phyloP scores from a whole-genome alignment of 2,329 filamentous ascomycete species.

The Paracorniculantispora psalliotae region DNA sequence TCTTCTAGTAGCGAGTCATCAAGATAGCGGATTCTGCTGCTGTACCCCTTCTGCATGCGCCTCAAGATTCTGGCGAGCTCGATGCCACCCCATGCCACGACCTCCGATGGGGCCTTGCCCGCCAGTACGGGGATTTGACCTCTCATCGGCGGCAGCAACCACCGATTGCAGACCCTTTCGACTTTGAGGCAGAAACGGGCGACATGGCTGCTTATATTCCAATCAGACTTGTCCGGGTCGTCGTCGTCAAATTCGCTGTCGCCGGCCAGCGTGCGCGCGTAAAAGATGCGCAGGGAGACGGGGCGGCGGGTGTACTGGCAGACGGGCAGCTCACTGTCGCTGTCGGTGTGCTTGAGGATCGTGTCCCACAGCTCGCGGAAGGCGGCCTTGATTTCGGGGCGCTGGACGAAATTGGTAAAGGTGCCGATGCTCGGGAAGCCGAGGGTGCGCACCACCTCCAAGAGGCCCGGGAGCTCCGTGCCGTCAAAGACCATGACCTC shows the following conservation, averaged over 20 bases:
- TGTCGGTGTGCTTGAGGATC: background rate
- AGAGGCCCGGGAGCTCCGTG: rapidly evolving
- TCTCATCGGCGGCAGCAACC: conserved; percentile 4
- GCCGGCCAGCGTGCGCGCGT: background rate
- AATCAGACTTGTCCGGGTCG: background rate
- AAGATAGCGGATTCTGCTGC: background rate
- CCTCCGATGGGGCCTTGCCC: background rate
- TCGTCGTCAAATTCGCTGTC: background rate
- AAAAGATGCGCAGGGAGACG: background rate
- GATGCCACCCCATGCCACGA: conserved; percentile 5
- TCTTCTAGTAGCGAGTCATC: background rate
- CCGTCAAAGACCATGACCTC: no score
- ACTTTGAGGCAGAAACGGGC: conserved; percentile 7
- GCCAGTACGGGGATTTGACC: conserved; percentile 1
- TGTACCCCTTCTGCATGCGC: background rate
- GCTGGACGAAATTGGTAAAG: background rate
- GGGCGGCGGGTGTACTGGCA: background rate
- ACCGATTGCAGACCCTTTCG: background rate
- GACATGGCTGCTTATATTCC: background rate
- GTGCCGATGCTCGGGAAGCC: conserved; percentile 1
- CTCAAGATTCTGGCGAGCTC: conserved; percentile 5
- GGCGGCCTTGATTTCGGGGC: background rate
- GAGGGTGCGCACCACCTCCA: background rate
- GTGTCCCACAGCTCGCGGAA: conserved; percentile 8
- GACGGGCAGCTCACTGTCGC: background rate